Conservation (phyloP, 2,329 filamentous ascomycete genomes). For the Chaetomiaceae sp. region DNA sequence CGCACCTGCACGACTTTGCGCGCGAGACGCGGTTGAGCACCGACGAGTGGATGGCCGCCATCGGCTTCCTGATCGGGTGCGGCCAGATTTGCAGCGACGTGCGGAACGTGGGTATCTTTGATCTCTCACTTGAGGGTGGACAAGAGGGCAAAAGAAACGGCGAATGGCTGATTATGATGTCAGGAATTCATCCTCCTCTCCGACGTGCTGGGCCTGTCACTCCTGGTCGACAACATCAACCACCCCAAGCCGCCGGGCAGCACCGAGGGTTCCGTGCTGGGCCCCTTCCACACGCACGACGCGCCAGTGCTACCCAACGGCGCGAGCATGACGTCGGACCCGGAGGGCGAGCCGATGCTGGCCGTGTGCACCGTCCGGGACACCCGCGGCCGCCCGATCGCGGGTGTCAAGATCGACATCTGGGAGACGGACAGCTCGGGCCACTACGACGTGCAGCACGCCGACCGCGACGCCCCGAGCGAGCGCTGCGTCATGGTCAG, state of each 20-base stretch:
- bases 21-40: constrained; percentile 71
- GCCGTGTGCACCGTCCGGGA: constrained; percentile 69
- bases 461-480: constrained; percentile 57
- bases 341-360: constrained; percentile 62
- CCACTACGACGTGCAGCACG: constrained; percentile 75
- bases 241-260: constrained; percentile 66
- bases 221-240: constrained; percentile 76
- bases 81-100: constrained; percentile 70
- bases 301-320: constrained; percentile 54
- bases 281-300: constrained; percentile 79
- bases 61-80: constrained; percentile 64
- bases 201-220: constrained; percentile 70
- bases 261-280: constrained; percentile 75
- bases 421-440: constrained; percentile 82
- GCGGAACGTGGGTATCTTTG: constrained; percentile 53
- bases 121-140: too few species aligned
- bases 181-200: constrained; percentile 77
- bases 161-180: too few species aligned
- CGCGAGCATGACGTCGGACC: constrained; percentile 59
- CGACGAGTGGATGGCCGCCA: constrained; percentile 69
- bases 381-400: constrained; percentile 54
- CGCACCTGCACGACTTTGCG: constrained; percentile 76
- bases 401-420: constrained; percentile 67
- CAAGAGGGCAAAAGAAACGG: too few species aligned
- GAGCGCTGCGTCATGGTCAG: constrained; percentile 60